Conservation (phyloP, 179 eudicot genomes). For the Pouteria campechiana region DNA sequence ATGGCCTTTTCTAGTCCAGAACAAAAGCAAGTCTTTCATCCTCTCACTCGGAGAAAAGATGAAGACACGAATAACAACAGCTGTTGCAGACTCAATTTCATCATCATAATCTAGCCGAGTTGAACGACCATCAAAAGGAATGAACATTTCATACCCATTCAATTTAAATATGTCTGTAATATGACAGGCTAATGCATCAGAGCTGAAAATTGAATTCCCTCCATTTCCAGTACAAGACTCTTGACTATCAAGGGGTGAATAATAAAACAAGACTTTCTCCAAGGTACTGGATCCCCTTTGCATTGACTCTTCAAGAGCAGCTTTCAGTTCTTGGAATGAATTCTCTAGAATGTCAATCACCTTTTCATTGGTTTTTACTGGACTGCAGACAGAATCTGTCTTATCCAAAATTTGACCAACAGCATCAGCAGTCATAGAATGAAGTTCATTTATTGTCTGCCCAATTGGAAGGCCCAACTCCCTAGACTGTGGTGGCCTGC, state of each 20-base stretch:
- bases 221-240: constrained; percentile 2
- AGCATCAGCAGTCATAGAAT: too few species aligned
- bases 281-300: constrained; percentile 13
- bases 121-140: constrained; percentile 6
- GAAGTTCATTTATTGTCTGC: too few species aligned
- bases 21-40: constrained; percentile 16
- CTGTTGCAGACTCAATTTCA: constrained; percentile 27
- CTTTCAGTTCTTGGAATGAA: constrained; percentile 16
- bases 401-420: too few species aligned
- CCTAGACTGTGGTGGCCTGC: constrained; percentile 1
- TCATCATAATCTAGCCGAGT: constrained; percentile 11
- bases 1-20: constrained; percentile 19
- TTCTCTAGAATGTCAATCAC: constrained; percentile 1
- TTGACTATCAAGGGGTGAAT: constrained; percentile 3
- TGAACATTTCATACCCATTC: constrained; percentile 21
- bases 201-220: too few species aligned
- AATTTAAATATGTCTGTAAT: constrained; percentile 17
- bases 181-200: constrained; percentile 20
- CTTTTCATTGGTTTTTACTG: too few species aligned
- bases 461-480: too few species aligned
- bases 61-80: constrained; percentile 18
- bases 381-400: too few species aligned
- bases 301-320: constrained; percentile 12
- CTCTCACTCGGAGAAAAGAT: constrained; percentile 15
- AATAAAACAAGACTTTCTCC: constrained; percentile 14